Evolutionary conservation across 1,284 basidiomycete genomes (phyloP), one percentile per base, ranked within the genome.

Genomic region (Thecaphora thlaspeos): DNA sequence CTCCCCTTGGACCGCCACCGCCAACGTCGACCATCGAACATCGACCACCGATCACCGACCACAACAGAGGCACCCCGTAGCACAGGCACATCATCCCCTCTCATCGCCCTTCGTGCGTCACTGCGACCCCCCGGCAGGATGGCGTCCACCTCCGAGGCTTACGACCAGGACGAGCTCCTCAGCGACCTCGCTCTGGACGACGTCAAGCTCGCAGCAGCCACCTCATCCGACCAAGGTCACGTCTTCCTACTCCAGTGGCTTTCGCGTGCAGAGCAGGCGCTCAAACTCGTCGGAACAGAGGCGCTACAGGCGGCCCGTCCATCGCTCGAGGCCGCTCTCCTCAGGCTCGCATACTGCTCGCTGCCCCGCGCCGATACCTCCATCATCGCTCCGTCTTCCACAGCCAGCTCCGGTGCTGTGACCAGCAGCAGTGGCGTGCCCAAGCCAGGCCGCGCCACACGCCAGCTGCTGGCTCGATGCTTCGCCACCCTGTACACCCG

Each of bases 221-320:
- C 90, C 39, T 78, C 83, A 4, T 85, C 84, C 42, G 89, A 91
- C 52, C 87, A 87, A 78, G 87, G 85, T 17, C 88, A 89, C 61
- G 83, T 90, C 46, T 88, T 89, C 70, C 77, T 91, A 17, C 87
- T 91, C 64, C 87, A 89, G 76, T 91, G 88, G 88, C 82, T 91
- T 5, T 83, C 86, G 8, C 81, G 82, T 22, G 83, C 85, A 2
- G 87, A 90, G 78, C 83, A 82, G 71, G 81, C 81, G 21, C 76
- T 89, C 21, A 80, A 79, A 39, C 80, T 81, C 8, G 61, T 54
- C 23, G 59, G 64, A 14, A 22, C 53, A 32, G 59, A 68, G 4
- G 48, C 56, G 4, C 55, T 91, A 46, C 90, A 90, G 76, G 70
- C 82, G 0, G 77, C 79, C 3, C 88, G 90, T 73, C 60, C 81